Base-by-base conservation (phyloP, 2,329 filamentous ascomycete genomes). In the Penicillium sp. region DNA sequence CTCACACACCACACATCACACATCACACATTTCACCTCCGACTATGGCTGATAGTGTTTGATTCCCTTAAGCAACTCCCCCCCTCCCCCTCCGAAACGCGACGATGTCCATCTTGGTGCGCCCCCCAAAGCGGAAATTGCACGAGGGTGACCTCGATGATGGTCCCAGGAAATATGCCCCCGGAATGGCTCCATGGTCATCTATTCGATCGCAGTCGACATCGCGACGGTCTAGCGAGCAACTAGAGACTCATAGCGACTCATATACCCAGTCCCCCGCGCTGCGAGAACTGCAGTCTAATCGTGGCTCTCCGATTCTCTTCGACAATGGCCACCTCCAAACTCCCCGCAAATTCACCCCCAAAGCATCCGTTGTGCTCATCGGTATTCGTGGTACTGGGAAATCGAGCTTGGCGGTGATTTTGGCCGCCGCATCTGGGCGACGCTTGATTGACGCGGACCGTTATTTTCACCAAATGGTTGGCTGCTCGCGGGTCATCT, bases 391-490 rank as follows among this genome's bases (percentile, higher is more conserved):
- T 13, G 89, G 89, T 10, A 85, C 87, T 5, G 89, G 89, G 14
- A 92, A 92, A 71, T 88, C 88, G 1, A 91, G 87, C 1, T 76
- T 92, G 10, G 89, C 87, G 13, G 83, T 92, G 44, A 90, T 92
- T 58, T 87, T 88, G 5, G 88, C 88, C 0, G 86, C 86, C 7
- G 87, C 87, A 45, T 85, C 89, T 70, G 83, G 85, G 49, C 80
- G 87, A 36, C 84, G 84, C 49, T 79, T 92, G 2, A 76, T 92
- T 49, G 89, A 92, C 58, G 81, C 86, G 29, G 88, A 92, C 59
- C 80, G 81, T 36, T 80, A 81, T 43, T 92, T 93, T 61, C 81
- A 87, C 37, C 83, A 89, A 48, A 75, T 79, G 3, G 86, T 83
- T 0, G 85, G 87, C 8, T 75, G 84, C 13, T 84, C 86, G 2